Evolutionary conservation across 768 basidiomycete species (phyloP).

Genomic region (Mycena rebaudengoi): DNA sequence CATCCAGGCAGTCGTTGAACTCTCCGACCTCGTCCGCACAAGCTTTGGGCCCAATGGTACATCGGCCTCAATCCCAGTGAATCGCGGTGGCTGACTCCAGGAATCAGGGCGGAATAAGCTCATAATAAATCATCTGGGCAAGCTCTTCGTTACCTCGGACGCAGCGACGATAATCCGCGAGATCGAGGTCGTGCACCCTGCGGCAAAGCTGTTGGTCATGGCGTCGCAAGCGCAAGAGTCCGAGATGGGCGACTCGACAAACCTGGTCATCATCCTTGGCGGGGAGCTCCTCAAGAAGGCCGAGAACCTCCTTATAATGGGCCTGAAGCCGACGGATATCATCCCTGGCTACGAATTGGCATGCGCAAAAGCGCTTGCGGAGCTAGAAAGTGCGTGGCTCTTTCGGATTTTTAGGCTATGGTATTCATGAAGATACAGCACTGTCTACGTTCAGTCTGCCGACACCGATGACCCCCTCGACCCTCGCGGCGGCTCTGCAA

Average conservation of each 20-base stretch:
- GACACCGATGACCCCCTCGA: slow-evolving; percentile 71
- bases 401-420: slow-evolving; percentile 6
- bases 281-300: slow-evolving; percentile 96
- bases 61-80: neutral
- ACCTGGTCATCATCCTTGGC: slow-evolving; percentile 92
- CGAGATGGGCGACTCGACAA: slow-evolving; percentile 99
- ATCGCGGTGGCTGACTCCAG: slow-evolving; percentile 9
- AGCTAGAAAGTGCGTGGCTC: slow-evolving; percentile 83
- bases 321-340: slow-evolving; percentile 95
- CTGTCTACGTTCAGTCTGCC: slow-evolving; percentile 77
- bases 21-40: slow-evolving; percentile 94
- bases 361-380: slow-evolving; percentile 79
- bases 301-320: slow-evolving; percentile 93
- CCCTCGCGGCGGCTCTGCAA: slow-evolving; percentile 80
- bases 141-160: slow-evolving; percentile 97
- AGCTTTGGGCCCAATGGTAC: slow-evolving; percentile 93
- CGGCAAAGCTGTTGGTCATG: slow-evolving; percentile 99
- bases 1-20: slow-evolving; percentile 94
- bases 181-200: slow-evolving; percentile 98
- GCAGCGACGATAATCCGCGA: slow-evolving; percentile 98
- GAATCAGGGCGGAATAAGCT: slow-evolving; percentile 91
- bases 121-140: slow-evolving; percentile 95
- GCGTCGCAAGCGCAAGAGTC: slow-evolving; percentile 95
- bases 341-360: slow-evolving; percentile 96
- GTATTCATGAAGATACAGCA: slow-evolving; percentile 49